phyloP scores from a whole-genome alignment of 768 basidiomycete species.

The Gymnopilus dilepis region DNA sequence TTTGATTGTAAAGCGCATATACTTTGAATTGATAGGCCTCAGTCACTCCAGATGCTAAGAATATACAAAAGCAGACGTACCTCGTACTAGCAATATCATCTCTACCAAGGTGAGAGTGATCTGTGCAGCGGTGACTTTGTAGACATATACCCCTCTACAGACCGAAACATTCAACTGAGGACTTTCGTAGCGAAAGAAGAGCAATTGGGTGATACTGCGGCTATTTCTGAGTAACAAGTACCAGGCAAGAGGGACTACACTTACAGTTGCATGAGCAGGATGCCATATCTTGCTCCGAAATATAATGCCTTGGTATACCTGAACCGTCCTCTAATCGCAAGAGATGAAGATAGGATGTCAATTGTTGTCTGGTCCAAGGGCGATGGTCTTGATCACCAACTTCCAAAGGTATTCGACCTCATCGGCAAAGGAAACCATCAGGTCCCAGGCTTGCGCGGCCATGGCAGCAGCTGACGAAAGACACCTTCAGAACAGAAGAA shows the following conservation, averaged over 20 bases:
- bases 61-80: neutral
- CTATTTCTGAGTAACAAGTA: neutral
- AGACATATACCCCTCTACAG: neutral
- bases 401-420: slow-evolving; percentile 30
- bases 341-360: neutral
- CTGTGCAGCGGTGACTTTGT: neutral
- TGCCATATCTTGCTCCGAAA: slow-evolving; percentile 23
- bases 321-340: slow-evolving; percentile 15
- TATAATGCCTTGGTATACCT: slow-evolving; percentile 22
- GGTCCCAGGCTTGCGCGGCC: slow-evolving; percentile 26
- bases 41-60: too few species aligned
- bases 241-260: neutral
- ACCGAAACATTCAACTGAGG: neutral
- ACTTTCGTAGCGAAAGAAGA: neutral
- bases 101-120: neutral
- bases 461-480: slow-evolving; percentile 23
- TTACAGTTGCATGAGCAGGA: slow-evolving; percentile 25
- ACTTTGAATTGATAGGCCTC: neutral
- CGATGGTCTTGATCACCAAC: slow-evolving; percentile 7
- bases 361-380: neutral
- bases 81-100: slow-evolving; percentile 3
- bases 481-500: neutral
- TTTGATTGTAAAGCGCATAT: neutral
- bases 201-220: slow-evolving; percentile 16
- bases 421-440: slow-evolving; percentile 19